A percentile compares a stretch with the other conserved stretches of the same genome.
phyloP scores from a whole-genome alignment of 2,329 filamentous ascomycete species.

The Beauveria medogensis region DNA sequence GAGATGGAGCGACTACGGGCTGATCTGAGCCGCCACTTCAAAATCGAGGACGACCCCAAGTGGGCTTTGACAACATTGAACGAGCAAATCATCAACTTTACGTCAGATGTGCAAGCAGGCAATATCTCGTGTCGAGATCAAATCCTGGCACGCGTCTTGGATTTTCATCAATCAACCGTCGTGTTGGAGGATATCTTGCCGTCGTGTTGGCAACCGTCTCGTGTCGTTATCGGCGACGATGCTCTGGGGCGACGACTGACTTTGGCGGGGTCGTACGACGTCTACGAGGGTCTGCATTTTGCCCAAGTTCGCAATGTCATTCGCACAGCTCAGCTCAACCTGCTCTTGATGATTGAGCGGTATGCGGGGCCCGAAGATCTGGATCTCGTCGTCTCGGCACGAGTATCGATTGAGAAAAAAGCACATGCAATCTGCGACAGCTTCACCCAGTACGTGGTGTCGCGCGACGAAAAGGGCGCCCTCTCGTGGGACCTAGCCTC shows the following conservation, averaged over 20 bases:
- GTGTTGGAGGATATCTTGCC: conserved; percentile 11
- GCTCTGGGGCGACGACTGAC: conserved; percentile 5
- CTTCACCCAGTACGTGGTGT: conserved; percentile 16
- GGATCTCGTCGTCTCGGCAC: background rate
- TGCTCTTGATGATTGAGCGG: conserved; percentile 11
- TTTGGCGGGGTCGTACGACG: conserved; percentile 14
- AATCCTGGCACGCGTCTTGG: background rate
- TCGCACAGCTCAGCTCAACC: conserved; percentile 16
- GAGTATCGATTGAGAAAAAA: conserved; percentile 1
- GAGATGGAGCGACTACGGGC: conserved; percentile 1
- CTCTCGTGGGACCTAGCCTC: conserved; percentile 12
- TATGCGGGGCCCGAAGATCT: background rate
- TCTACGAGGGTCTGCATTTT: conserved; percentile 16
- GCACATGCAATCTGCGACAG: conserved; percentile 14
- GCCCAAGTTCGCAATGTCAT: conserved; percentile 18
- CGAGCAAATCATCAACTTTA: conserved; percentile 14
- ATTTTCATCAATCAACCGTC: background rate
- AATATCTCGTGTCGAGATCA: background rate
- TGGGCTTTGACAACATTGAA: conserved; percentile 16
- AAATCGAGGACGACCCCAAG: conserved; percentile 14
- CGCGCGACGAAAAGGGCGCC: conserved; percentile 5
- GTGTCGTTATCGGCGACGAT: background rate
- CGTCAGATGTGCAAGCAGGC: conserved; percentile 12
- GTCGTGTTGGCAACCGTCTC: conserved; percentile 10
- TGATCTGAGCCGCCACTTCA: conserved; percentile 7